These are phyloP conservation scores for Pleurotus djamor DNA, from an alignment of 768 basidiomycete genomes.

Conservation along the genomic window DNA sequence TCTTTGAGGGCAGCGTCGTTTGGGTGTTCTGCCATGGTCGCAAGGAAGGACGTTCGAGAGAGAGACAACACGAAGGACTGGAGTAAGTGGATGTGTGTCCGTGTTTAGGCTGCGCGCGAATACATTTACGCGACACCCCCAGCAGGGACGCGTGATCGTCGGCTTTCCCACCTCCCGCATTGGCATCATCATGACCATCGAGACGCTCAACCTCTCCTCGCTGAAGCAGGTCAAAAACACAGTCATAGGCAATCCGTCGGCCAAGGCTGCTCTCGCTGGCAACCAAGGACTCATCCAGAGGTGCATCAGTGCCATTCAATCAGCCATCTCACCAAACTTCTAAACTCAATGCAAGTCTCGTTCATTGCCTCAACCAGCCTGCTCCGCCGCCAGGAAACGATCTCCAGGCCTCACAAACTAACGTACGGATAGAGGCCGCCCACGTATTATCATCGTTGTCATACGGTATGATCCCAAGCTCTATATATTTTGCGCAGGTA, in stretches of 20 bases:
- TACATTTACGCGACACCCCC: too few species aligned
- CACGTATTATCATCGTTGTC: constrained; percentile 74
- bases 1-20: constrained; percentile 25
- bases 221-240: constrained; percentile 68
- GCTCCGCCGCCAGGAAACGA: constrained; percentile 17
- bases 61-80: background rate
- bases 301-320: constrained; percentile 30
- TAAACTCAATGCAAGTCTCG: constrained; percentile 40
- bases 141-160: too few species aligned
- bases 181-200: constrained; percentile 27
- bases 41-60: background rate
- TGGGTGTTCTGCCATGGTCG: background rate
- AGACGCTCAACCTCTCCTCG: constrained; percentile 15
- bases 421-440: constrained; percentile 69
- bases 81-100: background rate
- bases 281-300: constrained; percentile 55
- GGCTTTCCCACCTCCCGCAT: background rate
- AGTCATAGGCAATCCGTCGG: constrained; percentile 78
- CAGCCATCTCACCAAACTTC: constrained; percentile 6
- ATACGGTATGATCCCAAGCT: constrained; percentile 41
- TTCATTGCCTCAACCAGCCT: constrained; percentile 53
- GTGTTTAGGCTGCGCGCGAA: background rate
- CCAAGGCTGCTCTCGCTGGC: constrained; percentile 56
- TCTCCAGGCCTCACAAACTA: constrained; percentile 38
- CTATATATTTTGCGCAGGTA: too few species aligned